Evolutionary conservation across 2,329 filamentous ascomycete species (phyloP), one percentile per base, ranked within the genome.

Genomic region (Lachnellula arida): DNA sequence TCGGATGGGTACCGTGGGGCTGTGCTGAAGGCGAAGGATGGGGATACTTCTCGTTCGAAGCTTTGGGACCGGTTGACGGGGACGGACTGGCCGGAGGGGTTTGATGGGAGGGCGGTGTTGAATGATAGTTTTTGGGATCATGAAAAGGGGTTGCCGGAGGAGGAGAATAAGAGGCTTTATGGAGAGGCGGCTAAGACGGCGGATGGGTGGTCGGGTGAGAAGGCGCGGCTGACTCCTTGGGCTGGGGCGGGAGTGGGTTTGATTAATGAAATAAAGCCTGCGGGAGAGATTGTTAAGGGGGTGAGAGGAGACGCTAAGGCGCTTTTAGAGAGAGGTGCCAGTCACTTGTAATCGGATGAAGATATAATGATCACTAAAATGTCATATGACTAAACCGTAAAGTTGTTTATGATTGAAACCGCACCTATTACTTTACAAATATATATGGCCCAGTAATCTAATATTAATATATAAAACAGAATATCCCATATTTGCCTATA

Each of bases 201-300:
- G 2, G 78, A 82, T 68, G 70, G 68, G 15, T 74, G 79, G 49
- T 78, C 80, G 78, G 81, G 81, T 23, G 68, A 60, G 8, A 39
- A 76, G 9, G 81, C 76, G 4, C 74, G 83, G 56, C 72, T 86
- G 72, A 83, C 81, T 4, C 81, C 81, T 9, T 87, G 85, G 74
- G 82, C 81, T 14, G 84, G 84, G 4, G 80, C 79, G 19, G 83
- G 77, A 0, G 78, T 87, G 14, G 84, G 84, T 0, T 71, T 87
- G 58, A 74, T 86, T 2, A 78, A 69, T 46, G 69, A 76, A 40
- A 72, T 81, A 1, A 74, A 74, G 61, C 65, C 72, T 15, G 82
- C 81, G 3, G 73, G 67, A 12, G 75, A 79, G 9, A 81, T 87
- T 63, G 76, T 82, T 3, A 68, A 68, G 46, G 75, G 79, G 49